phyloP scores from a whole-genome alignment of 768 basidiomycete species.

The Lactarius sanguifluus region DNA sequence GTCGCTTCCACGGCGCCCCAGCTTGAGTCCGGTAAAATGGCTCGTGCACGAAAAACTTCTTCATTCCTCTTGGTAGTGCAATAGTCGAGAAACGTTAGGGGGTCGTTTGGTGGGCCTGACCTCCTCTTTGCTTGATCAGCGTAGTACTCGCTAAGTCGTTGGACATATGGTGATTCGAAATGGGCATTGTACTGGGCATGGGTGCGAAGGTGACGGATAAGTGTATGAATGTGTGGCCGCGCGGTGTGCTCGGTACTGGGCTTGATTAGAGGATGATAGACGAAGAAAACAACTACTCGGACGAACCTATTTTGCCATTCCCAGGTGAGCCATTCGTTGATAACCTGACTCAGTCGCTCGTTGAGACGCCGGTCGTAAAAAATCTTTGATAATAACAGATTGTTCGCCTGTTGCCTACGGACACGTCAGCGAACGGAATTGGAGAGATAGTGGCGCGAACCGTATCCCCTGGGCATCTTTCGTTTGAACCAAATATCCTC shows the following conservation, averaged over 20 bases:
- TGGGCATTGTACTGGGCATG: constrained; percentile 55
- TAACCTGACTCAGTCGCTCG: not conserved
- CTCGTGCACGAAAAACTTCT: constrained; percentile 56
- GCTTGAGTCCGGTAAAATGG: constrained; percentile 50
- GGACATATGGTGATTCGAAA: constrained; percentile 58
- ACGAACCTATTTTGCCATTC: constrained; percentile 28
- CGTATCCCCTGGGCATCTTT: constrained; percentile 43
- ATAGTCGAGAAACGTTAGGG: constrained; percentile 55
- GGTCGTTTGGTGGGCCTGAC: constrained; percentile 41
- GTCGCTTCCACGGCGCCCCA: constrained; percentile 52
- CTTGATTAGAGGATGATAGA: not conserved
- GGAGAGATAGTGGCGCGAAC: constrained; percentile 7
- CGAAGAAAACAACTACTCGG: not conserved
- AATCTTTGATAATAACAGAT: constrained; percentile 13
- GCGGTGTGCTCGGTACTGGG: constrained; percentile 41
- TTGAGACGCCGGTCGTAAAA: constrained; percentile 17
- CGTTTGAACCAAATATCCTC: constrained; percentile 14
- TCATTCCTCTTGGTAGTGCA: constrained; percentile 48
- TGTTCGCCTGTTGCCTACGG: constrained; percentile 22
- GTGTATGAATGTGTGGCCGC: constrained; percentile 44
- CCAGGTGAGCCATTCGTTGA: constrained; percentile 26
- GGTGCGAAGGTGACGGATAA: constrained; percentile 57
- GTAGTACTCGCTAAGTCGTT: constrained; percentile 55
- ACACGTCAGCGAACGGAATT: not conserved
- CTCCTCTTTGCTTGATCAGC: constrained; percentile 46